phyloP scores from a whole-genome alignment of 2,329 filamentous ascomycete species.

The Epichloe aotearoae region DNA sequence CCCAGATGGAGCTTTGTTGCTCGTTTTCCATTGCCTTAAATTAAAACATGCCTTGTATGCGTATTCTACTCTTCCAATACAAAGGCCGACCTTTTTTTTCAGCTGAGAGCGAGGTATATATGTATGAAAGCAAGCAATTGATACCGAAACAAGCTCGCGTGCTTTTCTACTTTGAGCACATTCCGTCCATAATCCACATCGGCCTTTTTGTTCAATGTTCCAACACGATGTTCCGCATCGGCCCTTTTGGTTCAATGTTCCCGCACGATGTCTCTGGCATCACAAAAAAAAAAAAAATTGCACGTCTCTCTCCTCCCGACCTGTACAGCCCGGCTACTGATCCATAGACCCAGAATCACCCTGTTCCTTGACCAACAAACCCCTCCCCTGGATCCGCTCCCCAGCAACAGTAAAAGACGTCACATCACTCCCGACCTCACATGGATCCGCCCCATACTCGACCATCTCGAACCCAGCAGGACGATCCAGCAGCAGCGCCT shows the following conservation, averaged over 20 bases:
- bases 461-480: slow-evolving; percentile 23
- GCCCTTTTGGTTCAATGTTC: no score
- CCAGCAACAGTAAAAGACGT: slow-evolving; percentile 20
- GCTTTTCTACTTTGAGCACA: background rate
- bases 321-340: no score
- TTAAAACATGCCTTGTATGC: no score
- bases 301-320: background rate
- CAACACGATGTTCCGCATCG: background rate
- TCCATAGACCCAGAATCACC: no score
- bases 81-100: no score
- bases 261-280: background rate
- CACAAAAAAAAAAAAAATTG: background rate
- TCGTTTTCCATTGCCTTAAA: no score
- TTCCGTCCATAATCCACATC: background rate
- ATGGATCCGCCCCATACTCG: slow-evolving; percentile 25
- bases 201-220: no score
- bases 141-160: background rate
- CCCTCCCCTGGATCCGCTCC: slow-evolving; percentile 19
- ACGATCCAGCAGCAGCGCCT: slow-evolving; percentile 22
- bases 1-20: background rate
- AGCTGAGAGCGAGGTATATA: no score
- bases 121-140: background rate
- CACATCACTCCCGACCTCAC: slow-evolving; percentile 21
- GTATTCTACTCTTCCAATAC: no score
- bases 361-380: slow-evolving; percentile 6